phyloP scores from a whole-genome alignment of 306 rosid species.

The Biancaea sappan region DNA sequence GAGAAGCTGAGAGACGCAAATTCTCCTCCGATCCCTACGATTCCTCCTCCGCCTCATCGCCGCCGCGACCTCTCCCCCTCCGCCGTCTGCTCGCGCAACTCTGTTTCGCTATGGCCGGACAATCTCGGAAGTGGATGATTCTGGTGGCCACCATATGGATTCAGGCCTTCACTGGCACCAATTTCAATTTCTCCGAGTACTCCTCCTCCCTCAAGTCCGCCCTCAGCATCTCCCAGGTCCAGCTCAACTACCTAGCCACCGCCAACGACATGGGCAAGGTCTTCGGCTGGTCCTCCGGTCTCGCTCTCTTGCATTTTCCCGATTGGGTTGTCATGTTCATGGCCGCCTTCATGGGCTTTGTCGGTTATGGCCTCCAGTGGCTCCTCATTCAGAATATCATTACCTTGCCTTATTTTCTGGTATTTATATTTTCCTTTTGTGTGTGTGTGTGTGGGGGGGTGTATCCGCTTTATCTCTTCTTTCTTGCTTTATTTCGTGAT shows the following conservation, averaged over 20 bases:
- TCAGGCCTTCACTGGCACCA: conserved; percentile 94
- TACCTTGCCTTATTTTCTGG: conserved; percentile 79
- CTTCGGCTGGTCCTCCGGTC: conserved; percentile 92
- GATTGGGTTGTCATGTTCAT: conserved; percentile 65
- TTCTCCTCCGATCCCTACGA: background rate
- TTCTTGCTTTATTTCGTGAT: background rate
- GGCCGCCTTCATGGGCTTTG: conserved; percentile 67
- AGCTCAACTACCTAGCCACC: conserved; percentile 80
- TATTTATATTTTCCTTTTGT: no score
- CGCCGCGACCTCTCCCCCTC: background rate
- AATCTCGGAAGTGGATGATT: conserved; percentile 89
- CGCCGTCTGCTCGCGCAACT: background rate
- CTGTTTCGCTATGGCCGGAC: conserved; percentile 56
- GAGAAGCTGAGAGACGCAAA: background rate
- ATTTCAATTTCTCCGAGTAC: conserved; percentile 86
- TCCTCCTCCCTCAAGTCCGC: conserved; percentile 71
- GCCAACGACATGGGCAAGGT: conserved; percentile 86
- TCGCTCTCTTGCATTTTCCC: conserved; percentile 72
- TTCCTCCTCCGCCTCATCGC: background rate
- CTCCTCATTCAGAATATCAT: conserved; percentile 61
- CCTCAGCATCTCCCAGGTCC: conserved; percentile 77
- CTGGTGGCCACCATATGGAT: conserved; percentile 87
- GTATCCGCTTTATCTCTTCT: background rate
- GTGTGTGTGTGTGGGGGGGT: no score
- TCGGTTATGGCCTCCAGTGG: conserved; percentile 89